Evolutionary conservation across 768 basidiomycete species (phyloP).

Genomic region (Kwoniella sp.): DNA sequence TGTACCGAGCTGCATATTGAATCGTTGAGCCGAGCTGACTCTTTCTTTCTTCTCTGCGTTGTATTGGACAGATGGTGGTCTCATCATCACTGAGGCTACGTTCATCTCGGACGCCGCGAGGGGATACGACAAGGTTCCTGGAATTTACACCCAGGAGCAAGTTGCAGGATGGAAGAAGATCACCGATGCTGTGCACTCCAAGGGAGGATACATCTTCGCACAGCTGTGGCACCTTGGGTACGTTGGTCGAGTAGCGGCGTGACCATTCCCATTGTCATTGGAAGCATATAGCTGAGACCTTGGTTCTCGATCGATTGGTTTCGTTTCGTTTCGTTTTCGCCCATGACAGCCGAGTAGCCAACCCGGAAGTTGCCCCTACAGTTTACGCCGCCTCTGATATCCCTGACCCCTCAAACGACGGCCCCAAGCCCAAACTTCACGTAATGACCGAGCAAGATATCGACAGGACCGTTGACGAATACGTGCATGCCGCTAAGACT

Average conservation of each 20-base stretch:
- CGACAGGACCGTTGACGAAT: slow-evolving; percentile 53
- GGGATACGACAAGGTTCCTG: slow-evolving; percentile 21
- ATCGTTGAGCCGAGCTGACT: not conserved
- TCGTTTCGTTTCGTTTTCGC: too few species aligned
- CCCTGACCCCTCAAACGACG: slow-evolving; percentile 10
- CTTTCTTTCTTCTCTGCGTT: not conserved
- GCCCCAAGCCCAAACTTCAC: slow-evolving; percentile 21
- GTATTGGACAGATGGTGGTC: slow-evolving; percentile 31
- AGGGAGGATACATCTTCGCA: slow-evolving; percentile 61
- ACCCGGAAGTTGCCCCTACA: slow-evolving; percentile 3
- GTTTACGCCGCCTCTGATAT: slow-evolving; percentile 22
- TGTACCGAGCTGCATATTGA: too few species aligned
- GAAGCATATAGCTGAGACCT: too few species aligned
- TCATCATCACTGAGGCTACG: slow-evolving; percentile 47
- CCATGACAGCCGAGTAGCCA: slow-evolving; percentile 30
- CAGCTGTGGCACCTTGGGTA: slow-evolving; percentile 66
- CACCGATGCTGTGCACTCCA: slow-evolving; percentile 64
- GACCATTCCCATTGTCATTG: too few species aligned
- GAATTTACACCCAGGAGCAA: slow-evolving; percentile 57
- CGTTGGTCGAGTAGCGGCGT: slow-evolving; percentile 1
- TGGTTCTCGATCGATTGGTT: too few species aligned
- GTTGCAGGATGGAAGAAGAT: slow-evolving; percentile 64
- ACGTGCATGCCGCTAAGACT: slow-evolving; percentile 63
- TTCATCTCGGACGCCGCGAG: slow-evolving; percentile 27
- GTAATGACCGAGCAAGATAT: slow-evolving; percentile 58